Evolutionary conservation across 345 rosid genomes (phyloP), one percentile per base, ranked within the genome.

Genomic region (Eucalyptus grandis): DNA sequence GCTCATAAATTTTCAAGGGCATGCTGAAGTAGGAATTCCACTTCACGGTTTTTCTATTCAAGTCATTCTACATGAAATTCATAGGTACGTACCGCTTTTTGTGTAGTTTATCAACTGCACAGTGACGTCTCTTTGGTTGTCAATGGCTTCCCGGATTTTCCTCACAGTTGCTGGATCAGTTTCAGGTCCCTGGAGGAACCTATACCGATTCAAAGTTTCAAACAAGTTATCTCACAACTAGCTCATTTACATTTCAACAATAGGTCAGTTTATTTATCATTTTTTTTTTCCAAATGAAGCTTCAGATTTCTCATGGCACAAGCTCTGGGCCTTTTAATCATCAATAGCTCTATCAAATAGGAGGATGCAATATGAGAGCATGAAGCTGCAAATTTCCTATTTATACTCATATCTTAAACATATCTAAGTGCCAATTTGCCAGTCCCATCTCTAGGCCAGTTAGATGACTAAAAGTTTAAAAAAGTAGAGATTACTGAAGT

Each of bases 171-270:
- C 94, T 37, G 95, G 97, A 95, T 98, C 98, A 89, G 99, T 98
- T 94, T 98, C 99, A 82, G 99, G 98, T 54, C 99, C 99, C 93
- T 98, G 99, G 49, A 98, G 95, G 90, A 98, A 98, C 95, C 99
- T 97, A 86, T 26, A 87, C 60, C 54, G 51, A 83, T 87, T 50
- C 24, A 87, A 89, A 67, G 49, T 77, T 87, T 50, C 24, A 85
- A 89, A 67, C 86, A 88, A 53, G 30, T 44, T 27, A 11, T 14
- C 46, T 87, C 86, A 62, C 37, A 87, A 86, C 24, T 87, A 40
- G 30, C 11, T 77, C 85, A 40, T 77, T 77, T 40, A 26, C 85
- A 77, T 77, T 43, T 40, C 85, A 37, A 77, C 30, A 22, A 40
- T 22, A 21, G 47, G 22, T 77, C 65, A 87, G 27, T 87, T 88